Percentiles rank a stretch among this genome's conserved stretches.
These are phyloP conservation scores for Cladorrhinum sp. DNA, from an alignment of 2,329 filamentous ascomycete species.

Conservation along the genomic window DNA sequence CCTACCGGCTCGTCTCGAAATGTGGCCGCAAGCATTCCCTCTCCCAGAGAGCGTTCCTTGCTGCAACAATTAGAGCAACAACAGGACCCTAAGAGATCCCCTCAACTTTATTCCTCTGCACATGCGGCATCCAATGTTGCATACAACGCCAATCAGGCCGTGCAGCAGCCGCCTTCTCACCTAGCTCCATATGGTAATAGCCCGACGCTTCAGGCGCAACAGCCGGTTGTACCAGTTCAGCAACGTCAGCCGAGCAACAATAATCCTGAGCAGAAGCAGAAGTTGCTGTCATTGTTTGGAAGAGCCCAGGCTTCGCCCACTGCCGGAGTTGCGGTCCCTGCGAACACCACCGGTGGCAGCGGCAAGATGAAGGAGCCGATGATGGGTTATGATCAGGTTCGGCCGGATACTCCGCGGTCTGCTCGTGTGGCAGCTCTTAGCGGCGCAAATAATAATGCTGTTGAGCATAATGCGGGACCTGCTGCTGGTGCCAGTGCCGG, in stretches of 20 bases:
- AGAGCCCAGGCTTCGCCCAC: slow-evolving; percentile 37
- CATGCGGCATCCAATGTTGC: slow-evolving; percentile 20
- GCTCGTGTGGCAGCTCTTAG: slow-evolving; percentile 42
- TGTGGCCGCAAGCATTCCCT: slow-evolving; percentile 17
- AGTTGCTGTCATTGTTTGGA: slow-evolving; percentile 61
- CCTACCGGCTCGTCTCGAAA: slow-evolving; percentile 23
- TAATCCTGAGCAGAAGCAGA: slow-evolving; percentile 42
- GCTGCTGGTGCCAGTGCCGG: not conserved
- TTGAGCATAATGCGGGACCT: not conserved
- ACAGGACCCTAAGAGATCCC: slow-evolving; percentile 19
- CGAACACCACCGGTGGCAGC: slow-evolving; percentile 12
- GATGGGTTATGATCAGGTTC: slow-evolving; percentile 24
- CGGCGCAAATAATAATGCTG: not conserved
- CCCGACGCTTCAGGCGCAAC: not conserved
- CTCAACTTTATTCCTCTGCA: slow-evolving; percentile 14
- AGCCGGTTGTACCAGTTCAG: slow-evolving; percentile 10
- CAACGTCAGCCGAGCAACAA: slow-evolving; percentile 35
- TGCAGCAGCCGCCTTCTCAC: not conserved
- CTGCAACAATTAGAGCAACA: slow-evolving; percentile 17
- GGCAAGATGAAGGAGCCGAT: slow-evolving; percentile 29
- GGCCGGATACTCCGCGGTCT: slow-evolving; percentile 31
- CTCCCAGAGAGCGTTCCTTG: slow-evolving; percentile 20
- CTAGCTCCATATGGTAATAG: not conserved
- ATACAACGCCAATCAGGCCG: slow-evolving; percentile 13
- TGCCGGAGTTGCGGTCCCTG: slow-evolving; percentile 9